Evolutionary conservation across 2,329 filamentous ascomycete species (phyloP).

Genomic region (Didymella arachidicola): DNA sequence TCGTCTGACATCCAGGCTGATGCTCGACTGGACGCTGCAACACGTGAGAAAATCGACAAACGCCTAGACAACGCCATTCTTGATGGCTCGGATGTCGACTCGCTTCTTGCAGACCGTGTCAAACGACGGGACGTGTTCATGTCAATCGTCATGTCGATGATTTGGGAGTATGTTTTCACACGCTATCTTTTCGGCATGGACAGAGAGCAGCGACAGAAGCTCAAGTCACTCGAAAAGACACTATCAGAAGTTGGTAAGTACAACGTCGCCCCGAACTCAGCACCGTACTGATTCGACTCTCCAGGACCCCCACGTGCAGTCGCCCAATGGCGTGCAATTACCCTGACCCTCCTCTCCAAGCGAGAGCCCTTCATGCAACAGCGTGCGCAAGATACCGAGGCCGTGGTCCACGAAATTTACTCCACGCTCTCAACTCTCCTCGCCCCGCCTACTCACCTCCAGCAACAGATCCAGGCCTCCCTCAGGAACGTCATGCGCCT

Average conservation of each 20-base stretch:
- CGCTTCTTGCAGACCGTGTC: slow-evolving; percentile 85
- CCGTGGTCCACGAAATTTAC: slow-evolving; percentile 91
- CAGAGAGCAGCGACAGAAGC: slow-evolving; percentile 93
- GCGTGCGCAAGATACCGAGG: slow-evolving; percentile 88
- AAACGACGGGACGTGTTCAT: slow-evolving; percentile 94
- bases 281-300: slow-evolving; percentile 25
- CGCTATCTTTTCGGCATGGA: slow-evolving; percentile 99
- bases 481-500: slow-evolving; percentile 86
- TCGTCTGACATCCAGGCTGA: slow-evolving; percentile 82
- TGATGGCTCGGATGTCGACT: slow-evolving; percentile 91
- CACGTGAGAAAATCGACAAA: slow-evolving; percentile 83
- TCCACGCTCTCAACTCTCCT: slow-evolving; percentile 83
- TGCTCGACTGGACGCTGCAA: slow-evolving; percentile 42
- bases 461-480: slow-evolving; percentile 81
- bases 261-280: background rate
- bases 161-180: slow-evolving; percentile 98
- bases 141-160: slow-evolving; percentile 98
- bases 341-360: slow-evolving; percentile 84
- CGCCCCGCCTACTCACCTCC: slow-evolving; percentile 82
- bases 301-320: slow-evolving; percentile 80
- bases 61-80: slow-evolving; percentile 93
- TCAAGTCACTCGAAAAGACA: slow-evolving; percentile 93
- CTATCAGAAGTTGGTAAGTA: slow-evolving; percentile 76
- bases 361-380: slow-evolving; percentile 82
- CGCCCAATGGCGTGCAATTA: slow-evolving; percentile 95